These are phyloP conservation scores for Spergularia bocconei DNA, from an alignment of 148 eudicot species.

Conservation along the genomic window DNA sequence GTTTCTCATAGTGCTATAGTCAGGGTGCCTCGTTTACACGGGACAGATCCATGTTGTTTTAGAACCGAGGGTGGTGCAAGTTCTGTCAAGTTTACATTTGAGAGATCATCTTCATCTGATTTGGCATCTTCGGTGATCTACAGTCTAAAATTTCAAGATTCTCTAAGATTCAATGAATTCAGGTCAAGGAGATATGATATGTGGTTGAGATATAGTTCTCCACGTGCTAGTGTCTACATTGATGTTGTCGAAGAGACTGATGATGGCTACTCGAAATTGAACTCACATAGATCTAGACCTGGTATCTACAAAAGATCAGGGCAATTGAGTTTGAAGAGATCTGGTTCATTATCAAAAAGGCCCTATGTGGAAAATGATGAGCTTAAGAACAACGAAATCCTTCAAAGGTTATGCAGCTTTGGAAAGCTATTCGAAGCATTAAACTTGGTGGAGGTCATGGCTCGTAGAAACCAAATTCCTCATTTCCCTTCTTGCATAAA, in stretches of 20 bases:
- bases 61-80: slow-evolving; percentile 22
- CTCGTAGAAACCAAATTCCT: slow-evolving; percentile 79
- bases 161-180: slow-evolving; percentile 20
- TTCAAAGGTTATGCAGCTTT: slow-evolving; percentile 46
- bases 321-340: slow-evolving; percentile 24
- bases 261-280: slow-evolving; percentile 36
- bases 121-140: slow-evolving; percentile 12
- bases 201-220: slow-evolving; percentile 32
- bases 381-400: slow-evolving; percentile 58
- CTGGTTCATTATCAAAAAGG: slow-evolving; percentile 37
- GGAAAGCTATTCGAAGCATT: slow-evolving; percentile 67
- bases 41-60: slow-evolving; percentile 17
- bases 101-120: slow-evolving; percentile 20
- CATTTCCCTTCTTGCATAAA: slow-evolving; percentile 66
- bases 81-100: slow-evolving; percentile 12
- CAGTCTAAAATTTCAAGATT: slow-evolving; percentile 23
- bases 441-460: slow-evolving; percentile 64
- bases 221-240: slow-evolving; percentile 34
- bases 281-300: slow-evolving; percentile 23
- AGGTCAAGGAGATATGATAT: slow-evolving; percentile 25
- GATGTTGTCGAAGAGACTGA: slow-evolving; percentile 33
- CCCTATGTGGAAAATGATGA: slow-evolving; percentile 58
- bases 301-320: slow-evolving; percentile 29
- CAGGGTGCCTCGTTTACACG: slow-evolving; percentile 36
- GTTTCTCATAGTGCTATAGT: slow-evolving; percentile 30